Base-by-base conservation (phyloP, 345 rosid genomes). In the Eucalyptus leucophloia region DNA sequence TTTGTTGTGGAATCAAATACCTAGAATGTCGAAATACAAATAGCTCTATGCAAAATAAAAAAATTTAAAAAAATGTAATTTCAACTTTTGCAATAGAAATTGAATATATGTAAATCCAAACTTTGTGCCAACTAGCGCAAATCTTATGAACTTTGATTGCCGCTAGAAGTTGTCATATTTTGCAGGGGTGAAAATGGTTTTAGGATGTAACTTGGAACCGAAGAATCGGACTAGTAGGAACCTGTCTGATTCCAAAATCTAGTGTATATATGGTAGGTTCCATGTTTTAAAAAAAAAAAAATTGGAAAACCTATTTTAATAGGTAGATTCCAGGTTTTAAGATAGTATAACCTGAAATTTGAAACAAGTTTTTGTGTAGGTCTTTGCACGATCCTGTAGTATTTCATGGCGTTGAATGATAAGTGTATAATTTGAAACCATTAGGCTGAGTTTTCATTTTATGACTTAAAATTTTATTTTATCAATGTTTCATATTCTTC, bases 361-460 rank as follows among this genome's bases (percentile, higher is more conserved):
- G 5, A 53, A 19, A 53, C 0, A 53, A 53, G 4, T 19, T 53
- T 53, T 53, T 8, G 11, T 19, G 58, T 53, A 53, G 58, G 26
- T 19, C 58, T 19, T 53, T 53, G 24, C 5, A 53, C 2, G 4
- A 19, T 53, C 5, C 0, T 53, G 0, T 53, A 8, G 5, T 8
- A 3, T 19, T 53, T 53, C 4, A 53, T 53, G 24, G 24, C 11
- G 0, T 53, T 53, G 1, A 53, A 19, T 53, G 24, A 53, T 53
- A 19, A 53, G 58, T 3, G 58, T 53, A 53, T 53, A 53, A 53
- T 53, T 53, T 53, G 24, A 53, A 53, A 53, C 0, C 24, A 53
- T 8, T 53, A 53, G 24, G 56, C 0, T 1, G 1, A 21, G 2
- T 8, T 53, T 53, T 2, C 1, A 53, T 53, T 53, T 53, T 53